Evolutionary conservation across 2,329 filamentous ascomycete genomes (phyloP).

Genomic region (Neoscytalidium dimidiatum): DNA sequence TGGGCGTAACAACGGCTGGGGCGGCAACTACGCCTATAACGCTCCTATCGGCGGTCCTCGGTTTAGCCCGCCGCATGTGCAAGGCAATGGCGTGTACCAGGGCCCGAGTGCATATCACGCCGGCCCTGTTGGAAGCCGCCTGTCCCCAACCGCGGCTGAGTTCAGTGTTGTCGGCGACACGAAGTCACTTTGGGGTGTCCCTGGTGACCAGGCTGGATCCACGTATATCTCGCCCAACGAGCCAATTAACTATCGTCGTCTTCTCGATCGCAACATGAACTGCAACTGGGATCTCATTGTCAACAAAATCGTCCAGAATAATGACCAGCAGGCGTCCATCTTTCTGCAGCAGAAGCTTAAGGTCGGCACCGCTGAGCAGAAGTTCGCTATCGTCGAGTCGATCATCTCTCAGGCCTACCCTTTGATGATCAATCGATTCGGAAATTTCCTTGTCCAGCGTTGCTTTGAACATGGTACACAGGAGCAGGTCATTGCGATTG

Average conservation of each 20-base stretch:
- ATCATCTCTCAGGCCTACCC: constrained; percentile 95
- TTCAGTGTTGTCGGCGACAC: constrained; percentile 35
- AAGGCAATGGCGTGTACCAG: constrained; percentile 21
- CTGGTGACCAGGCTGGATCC: constrained; percentile 24
- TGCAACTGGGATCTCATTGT: constrained; percentile 99
- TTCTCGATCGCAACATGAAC: constrained; percentile 92
- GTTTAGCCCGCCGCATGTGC: constrained; percentile 11
- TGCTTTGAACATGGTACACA: constrained; percentile 98
- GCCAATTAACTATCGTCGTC: constrained; percentile 91
- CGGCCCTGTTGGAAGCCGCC: constrained; percentile 41
- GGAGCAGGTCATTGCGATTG: constrained; percentile 93
- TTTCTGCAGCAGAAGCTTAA: constrained; percentile 99
- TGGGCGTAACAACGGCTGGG: constrained; percentile 35
- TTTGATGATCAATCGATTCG: constrained; percentile 97
- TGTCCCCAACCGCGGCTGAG: constrained; percentile 50
- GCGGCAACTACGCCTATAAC: constrained; percentile 7
- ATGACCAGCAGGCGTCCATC: constrained; percentile 98
- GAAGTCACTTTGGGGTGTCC: not conserved
- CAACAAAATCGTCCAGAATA: constrained; percentile 98
- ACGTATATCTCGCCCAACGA: constrained; percentile 87
- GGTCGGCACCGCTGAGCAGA: constrained; percentile 90
- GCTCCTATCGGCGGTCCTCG: constrained; percentile 6
- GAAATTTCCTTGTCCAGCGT: constrained; percentile 96
- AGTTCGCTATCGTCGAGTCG: constrained; percentile 94
- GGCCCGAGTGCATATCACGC: constrained; percentile 29